Conservation (phyloP, 148 eudicot species). For the Arbutus unedo region DNA sequence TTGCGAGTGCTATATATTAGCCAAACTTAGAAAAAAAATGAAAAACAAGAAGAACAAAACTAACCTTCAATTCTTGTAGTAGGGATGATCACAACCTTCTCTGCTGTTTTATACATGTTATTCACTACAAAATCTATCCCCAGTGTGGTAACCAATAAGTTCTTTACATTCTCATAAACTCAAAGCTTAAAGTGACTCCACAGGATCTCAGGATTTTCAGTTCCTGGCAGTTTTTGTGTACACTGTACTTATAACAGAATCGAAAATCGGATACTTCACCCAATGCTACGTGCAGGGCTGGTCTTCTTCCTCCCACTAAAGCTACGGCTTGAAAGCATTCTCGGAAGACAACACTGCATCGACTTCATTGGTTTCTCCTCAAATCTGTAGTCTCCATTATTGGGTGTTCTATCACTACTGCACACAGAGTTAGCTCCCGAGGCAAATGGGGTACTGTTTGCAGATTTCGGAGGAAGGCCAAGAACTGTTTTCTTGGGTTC, state of each 20-base stretch:
- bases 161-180: conserved; percentile 1
- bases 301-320: conserved; percentile 40
- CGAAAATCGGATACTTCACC: conserved; percentile 15
- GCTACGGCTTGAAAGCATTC: conserved; percentile 46
- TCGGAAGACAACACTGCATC: conserved; percentile 59
- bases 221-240: conserved; percentile 12
- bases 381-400: conserved; percentile 16
- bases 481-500: conserved; percentile 6
- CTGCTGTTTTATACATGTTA: conserved; percentile 7
- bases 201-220: not conserved
- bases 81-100: not conserved
- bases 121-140: not conserved
- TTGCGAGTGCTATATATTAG: not conserved
- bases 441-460: conserved; percentile 26
- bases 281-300: conserved; percentile 27
- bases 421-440: conserved; percentile 30
- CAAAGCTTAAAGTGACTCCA: not conserved
- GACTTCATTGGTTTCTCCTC: conserved; percentile 30
- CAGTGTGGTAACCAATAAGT: not conserved
- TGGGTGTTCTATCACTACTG: conserved; percentile 34
- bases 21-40: not conserved
- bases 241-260: not conserved
- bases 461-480: conserved; percentile 27
- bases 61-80: conserved; percentile 4
- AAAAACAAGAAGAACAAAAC: conserved; percentile 1